Percentiles rank a stretch among this genome's conserved stretches.
Conservation (phyloP, 805 yeast genomes). For the Nakazawaea molendinolei region DNA sequence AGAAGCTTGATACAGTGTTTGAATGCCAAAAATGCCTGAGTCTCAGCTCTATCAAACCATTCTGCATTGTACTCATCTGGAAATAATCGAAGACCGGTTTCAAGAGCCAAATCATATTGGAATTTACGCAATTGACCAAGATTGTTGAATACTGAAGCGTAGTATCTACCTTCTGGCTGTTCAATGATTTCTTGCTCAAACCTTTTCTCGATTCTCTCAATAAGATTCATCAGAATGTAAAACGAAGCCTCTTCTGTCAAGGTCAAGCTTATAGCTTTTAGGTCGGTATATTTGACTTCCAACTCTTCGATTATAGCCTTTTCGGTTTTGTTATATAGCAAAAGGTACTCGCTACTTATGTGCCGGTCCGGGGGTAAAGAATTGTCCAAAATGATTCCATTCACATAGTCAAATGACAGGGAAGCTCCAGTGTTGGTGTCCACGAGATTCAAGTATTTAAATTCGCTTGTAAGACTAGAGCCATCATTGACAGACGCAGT, state of each 20-base stretch:
- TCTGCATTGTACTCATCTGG: neutral
- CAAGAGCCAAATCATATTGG: constrained; percentile 1
- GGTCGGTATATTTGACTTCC: too few species aligned
- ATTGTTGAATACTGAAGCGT: constrained; percentile 7
- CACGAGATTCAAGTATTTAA: neutral
- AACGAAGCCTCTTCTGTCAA: too few species aligned
- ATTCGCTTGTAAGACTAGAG: neutral
- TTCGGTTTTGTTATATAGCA: neutral
- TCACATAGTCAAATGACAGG: neutral
- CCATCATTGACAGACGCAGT: constrained; percentile 1
- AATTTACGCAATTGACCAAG: constrained; percentile 6
- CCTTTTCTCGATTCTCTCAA: neutral
- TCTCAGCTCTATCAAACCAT: neutral
- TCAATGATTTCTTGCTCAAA: neutral
- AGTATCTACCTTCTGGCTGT: neutral
- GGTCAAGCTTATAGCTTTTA: too few species aligned
- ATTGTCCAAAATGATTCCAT: constrained; percentile 2
- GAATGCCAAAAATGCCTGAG: neutral
- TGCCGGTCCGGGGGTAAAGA: neutral
- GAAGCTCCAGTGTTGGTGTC: neutral
- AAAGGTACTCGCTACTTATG: neutral
- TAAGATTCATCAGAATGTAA: too few species aligned
- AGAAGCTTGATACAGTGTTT: neutral
- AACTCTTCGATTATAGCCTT: neutral
- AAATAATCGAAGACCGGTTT: neutral